These are phyloP conservation scores for Isabelozyma pseudorhagii DNA, from an alignment of 805 yeast species.

Conservation along the genomic window DNA sequence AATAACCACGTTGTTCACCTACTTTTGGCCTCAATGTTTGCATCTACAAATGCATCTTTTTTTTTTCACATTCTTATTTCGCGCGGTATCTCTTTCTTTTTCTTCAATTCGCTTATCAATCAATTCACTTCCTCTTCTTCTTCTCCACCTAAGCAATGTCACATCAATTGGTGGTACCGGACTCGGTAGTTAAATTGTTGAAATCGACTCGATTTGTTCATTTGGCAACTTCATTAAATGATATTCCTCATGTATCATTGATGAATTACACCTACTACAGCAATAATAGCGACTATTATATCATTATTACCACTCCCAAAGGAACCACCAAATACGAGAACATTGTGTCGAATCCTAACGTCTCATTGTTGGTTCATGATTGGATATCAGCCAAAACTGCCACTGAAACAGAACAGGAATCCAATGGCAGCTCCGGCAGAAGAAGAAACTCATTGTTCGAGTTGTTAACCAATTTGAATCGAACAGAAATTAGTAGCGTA, in stretches of 20 bases:
- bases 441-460: conserved; percentile 37
- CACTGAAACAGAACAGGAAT: not conserved
- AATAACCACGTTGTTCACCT: no score
- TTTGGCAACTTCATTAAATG: conserved; percentile 73
- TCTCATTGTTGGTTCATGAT: conserved; percentile 83
- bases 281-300: conserved; percentile 41
- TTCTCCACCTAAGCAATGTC: not conserved
- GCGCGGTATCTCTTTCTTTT: not conserved
- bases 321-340: conserved; percentile 74
- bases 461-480: conserved; percentile 72
- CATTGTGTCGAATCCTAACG: conserved; percentile 66
- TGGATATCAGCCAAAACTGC: conserved; percentile 69
- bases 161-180: conserved; percentile 22
- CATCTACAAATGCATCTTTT: not conserved
- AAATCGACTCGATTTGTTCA: conserved; percentile 71
- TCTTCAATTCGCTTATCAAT: not conserved
- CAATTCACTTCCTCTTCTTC: not conserved
- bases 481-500: conserved; percentile 71
- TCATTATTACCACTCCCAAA: conserved; percentile 70
- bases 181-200: conserved; percentile 41
- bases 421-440: conserved; percentile 6
- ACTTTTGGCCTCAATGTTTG: not conserved
- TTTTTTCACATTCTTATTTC: not conserved
- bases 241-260: conserved; percentile 80
- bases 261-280: conserved; percentile 81